Percentiles rank a stretch among this genome's conserved stretches.
Evolutionary conservation across 139 green algal species (phyloP).

Genomic region (Chlorella vulgaris): DNA sequence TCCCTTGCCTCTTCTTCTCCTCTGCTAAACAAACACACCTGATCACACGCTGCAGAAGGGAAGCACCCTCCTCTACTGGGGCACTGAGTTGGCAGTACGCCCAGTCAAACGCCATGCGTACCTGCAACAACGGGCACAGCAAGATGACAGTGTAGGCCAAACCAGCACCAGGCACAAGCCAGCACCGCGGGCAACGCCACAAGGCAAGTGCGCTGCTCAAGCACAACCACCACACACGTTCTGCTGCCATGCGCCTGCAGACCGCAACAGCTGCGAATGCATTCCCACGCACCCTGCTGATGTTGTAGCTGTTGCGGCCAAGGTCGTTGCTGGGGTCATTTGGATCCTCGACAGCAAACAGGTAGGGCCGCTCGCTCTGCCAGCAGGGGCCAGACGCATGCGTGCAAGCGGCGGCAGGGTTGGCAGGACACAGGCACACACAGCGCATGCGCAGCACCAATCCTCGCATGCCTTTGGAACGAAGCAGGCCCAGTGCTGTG

Average conservation of each 20-base stretch:
- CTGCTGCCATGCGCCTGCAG: not conserved
- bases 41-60: conserved; percentile 65
- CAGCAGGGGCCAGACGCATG: not conserved
- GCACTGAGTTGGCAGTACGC: conserved; percentile 59
- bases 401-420: too few species aligned
- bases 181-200: too few species aligned
- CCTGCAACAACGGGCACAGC: not conserved
- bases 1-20: too few species aligned
- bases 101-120: conserved; percentile 66
- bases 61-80: conserved; percentile 35
- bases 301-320: conserved; percentile 69
- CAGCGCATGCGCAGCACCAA: too few species aligned
- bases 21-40: conserved; percentile 36
- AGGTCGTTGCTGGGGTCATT: conserved; percentile 80
- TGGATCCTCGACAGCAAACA: conserved; percentile 86
- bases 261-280: not conserved
- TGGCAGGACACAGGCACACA: too few species aligned
- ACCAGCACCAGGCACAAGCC: too few species aligned
- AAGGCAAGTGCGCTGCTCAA: too few species aligned
- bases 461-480: too few species aligned
- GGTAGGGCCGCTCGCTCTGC: conserved; percentile 58
- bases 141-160: not conserved
- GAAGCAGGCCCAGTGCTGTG: too few species aligned
- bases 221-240: too few species aligned
- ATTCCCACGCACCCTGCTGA: conserved; percentile 45